Base-by-base conservation (phyloP, 352 stramenopile species). In the Pythium grandisporangium region DNA sequence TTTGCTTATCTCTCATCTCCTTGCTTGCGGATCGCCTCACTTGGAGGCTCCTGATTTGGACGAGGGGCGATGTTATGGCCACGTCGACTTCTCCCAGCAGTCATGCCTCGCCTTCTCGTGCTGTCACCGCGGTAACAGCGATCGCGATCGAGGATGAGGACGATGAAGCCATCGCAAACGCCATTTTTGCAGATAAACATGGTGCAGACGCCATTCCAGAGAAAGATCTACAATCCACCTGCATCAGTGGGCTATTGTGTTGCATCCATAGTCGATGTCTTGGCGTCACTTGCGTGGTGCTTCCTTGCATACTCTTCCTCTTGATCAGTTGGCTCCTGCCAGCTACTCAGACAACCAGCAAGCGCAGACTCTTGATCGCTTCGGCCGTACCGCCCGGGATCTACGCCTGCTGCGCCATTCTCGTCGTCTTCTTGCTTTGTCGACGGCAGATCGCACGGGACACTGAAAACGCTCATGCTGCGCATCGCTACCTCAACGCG, bases 241-340 rank as follows among this genome's bases (percentile, higher is more conserved):
- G 46, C 13, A 73, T 84, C 55, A 61, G 77, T 19, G 27, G 45
- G 0, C 43, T 86, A 35, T 54, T 87, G 1, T 90, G 69, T 49
- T 87, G 77, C 51, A 42, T 87, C 0, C 65, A 67, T 6, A 87
- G 67, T 36, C 66, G 74, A 22, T 82, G 75, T 48, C 52, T 90
- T 13, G 40, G 50, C 27, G 54, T 62, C 34, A 58, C 57, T 4
- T 87, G 76, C 21, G 69, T 90, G 10, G 13, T 74, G 30, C 56
- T 70, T 11, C 76, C 76, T 7, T 78, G 59, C 38, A 34, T 60
- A 1, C 14, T 80, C 14, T 79, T 85, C 37, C 47, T 87, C 14
- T n/a, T 80, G 8, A 42, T 82, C 10, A 74, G 61, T 52, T 66
- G 37, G 58, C 53, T 16, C 47, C 66, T 20, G 55, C 70, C 52